phyloP scores from a whole-genome alignment of 2,329 filamentous ascomycete genomes.

The Claviceps citrina region DNA sequence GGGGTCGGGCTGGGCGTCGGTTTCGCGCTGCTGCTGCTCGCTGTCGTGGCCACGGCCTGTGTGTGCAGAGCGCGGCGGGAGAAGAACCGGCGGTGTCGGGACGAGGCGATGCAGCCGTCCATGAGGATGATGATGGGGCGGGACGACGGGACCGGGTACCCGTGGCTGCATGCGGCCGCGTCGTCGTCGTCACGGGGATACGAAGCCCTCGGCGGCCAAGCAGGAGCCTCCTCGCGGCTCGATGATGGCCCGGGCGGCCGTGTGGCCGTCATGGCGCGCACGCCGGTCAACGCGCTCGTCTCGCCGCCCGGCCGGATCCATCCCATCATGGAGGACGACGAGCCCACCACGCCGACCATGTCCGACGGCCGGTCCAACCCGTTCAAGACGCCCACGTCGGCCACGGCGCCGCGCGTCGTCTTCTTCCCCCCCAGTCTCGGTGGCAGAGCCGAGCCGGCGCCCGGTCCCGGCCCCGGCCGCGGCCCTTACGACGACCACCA shows the following conservation, averaged over 20 bases:
- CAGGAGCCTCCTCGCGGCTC: neutral
- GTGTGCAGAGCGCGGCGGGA: slow-evolving; percentile 32
- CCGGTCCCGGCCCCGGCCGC: no score
- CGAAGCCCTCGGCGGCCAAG: slow-evolving; percentile 31
- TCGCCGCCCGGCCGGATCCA: slow-evolving; percentile 31
- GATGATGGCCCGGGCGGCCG: slow-evolving; percentile 6
- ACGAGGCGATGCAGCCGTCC: slow-evolving; percentile 31
- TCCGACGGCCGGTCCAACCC: slow-evolving; percentile 30
- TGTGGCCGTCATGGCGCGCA: slow-evolving; percentile 16
- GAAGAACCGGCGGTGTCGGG: slow-evolving; percentile 21
- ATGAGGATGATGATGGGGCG: slow-evolving; percentile 34
- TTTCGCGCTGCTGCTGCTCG: slow-evolving; percentile 30
- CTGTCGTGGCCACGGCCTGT: slow-evolving; percentile 31
- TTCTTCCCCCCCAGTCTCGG: slow-evolving; percentile 3
- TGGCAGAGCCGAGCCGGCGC: no score
- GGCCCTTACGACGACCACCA: no score
- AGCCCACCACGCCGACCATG: slow-evolving; percentile 22
- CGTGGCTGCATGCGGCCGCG: no score
- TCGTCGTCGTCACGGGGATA: slow-evolving; percentile 32
- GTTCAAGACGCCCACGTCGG: slow-evolving; percentile 30
- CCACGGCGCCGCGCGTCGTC: slow-evolving; percentile 11
- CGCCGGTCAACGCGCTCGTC: slow-evolving; percentile 11
- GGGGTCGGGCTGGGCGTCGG: slow-evolving; percentile 49
- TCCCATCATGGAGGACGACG: slow-evolving; percentile 44
- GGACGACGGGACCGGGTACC: no score